These are phyloP conservation scores for Gastrolobium villosum DNA, from an alignment of 306 rosid genomes.

Conservation along the genomic window DNA sequence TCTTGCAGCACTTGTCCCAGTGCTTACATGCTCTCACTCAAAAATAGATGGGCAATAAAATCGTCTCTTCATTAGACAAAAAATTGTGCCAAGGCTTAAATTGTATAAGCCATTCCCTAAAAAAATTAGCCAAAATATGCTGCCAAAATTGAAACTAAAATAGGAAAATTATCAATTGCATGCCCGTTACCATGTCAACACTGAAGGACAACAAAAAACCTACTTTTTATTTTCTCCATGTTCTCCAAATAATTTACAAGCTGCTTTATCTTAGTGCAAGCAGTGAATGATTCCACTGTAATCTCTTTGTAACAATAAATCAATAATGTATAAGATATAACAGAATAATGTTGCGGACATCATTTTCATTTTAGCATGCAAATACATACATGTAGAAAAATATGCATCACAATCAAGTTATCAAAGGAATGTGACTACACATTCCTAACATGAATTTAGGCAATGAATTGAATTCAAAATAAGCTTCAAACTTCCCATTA, in stretches of 20 bases:
- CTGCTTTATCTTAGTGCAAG: slow-evolving; percentile 76
- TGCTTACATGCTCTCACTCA: slow-evolving; percentile 12
- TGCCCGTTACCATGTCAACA: no score
- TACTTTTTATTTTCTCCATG: slow-evolving; percentile 91
- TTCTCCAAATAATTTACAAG: slow-evolving; percentile 67
- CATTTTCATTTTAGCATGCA: slow-evolving; percentile 83
- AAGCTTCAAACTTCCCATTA: not conserved
- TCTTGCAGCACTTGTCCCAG: not conserved
- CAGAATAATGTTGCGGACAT: slow-evolving; percentile 67
- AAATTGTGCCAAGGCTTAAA: slow-evolving; percentile 25
- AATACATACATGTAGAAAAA: slow-evolving; percentile 25
- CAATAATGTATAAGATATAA: slow-evolving; percentile 93
- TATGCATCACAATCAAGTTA: not conserved
- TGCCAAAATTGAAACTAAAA: no score
- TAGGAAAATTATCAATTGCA: no score
- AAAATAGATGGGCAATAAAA: slow-evolving; percentile 22
- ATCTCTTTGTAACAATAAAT: slow-evolving; percentile 79
- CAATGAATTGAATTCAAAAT: not conserved
- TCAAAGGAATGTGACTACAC: not conserved
- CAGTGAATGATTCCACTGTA: slow-evolving; percentile 75
- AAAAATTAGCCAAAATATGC: slow-evolving; percentile 32
- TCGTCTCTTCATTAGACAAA: slow-evolving; percentile 13
- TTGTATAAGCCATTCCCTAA: slow-evolving; percentile 19
- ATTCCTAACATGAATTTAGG: not conserved
- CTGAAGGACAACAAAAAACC: slow-evolving; percentile 37